Evolutionary conservation across 169 alveolate genomes (phyloP), one percentile per base, ranked within the genome.

Genomic region (Cryptosporidium sp.): DNA sequence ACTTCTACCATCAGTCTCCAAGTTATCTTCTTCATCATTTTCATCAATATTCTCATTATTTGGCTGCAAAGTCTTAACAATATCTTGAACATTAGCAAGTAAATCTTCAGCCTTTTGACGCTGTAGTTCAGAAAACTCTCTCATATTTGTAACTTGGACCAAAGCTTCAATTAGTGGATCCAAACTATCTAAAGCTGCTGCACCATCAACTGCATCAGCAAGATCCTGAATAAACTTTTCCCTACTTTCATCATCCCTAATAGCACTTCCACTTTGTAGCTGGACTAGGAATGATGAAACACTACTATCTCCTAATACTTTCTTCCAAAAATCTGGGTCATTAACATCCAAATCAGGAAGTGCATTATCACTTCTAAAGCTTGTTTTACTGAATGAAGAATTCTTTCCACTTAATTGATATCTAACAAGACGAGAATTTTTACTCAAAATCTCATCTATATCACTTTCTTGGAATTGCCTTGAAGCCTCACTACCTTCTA

Each of bases 321-420:
- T 94, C 56, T 94, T 91, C 97, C 97, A 95, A 68, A 94, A 95
- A 29, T 94, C 93, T 21, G 97, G 96, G 70, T 95, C 97, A 73
- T 93, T 93, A 35, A 95, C 87, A 69, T 95, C 94, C 51, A 95
- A 92, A 18, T 93, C 91, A 42, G 91, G 91, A 48, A 94, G 96
- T 29, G 96, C 91, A 61, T 94, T 85, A 9, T 93, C 92, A 12
- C 95, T 94, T 53, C 94, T 94, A 65, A 94, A 95, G 33, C 94
- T 71, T 48, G 95, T 86, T 80, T 96, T 95, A 16, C 91, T 71
- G 33, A 94, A 91, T 29, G 95, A 92, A 61, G 94, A 95, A 48
- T 87, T 70, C 42, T 96, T 94, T 67, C 94, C 95, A 71, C 95
- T 92, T 23, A 91, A 72, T 73, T 86, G 94, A 69, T 91, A 94